These are phyloP conservation scores for Pachysandra terminalis DNA, from an alignment of 164 flowering plant species.

Conservation along the genomic window DNA sequence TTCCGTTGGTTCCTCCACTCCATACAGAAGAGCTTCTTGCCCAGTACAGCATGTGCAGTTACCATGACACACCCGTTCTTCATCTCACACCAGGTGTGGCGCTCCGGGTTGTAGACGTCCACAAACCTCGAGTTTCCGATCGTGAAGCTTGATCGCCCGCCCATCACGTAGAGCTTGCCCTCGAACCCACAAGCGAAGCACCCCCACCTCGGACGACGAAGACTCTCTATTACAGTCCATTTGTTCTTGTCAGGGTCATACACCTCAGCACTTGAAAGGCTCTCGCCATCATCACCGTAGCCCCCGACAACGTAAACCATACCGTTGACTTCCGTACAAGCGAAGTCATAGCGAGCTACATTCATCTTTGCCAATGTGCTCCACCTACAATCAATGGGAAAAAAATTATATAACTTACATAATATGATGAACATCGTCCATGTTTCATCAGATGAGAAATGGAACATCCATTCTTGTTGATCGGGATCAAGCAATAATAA, in stretches of 20 bases:
- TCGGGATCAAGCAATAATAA: too few species aligned
- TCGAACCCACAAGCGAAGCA: slow-evolving; percentile 80
- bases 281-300: slow-evolving; percentile 64
- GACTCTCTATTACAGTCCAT: slow-evolving; percentile 80
- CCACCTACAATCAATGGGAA: slow-evolving; percentile 61
- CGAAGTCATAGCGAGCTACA: slow-evolving; percentile 88
- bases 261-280: slow-evolving; percentile 79
- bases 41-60: slow-evolving; percentile 85
- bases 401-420: background rate
- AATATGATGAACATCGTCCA: background rate
- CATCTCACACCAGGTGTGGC: slow-evolving; percentile 73
- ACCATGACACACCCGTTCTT: slow-evolving; percentile 98
- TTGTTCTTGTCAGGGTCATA: slow-evolving; percentile 66
- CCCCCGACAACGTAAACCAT: slow-evolving; percentile 85
- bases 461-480: too few species aligned
- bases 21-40: slow-evolving; percentile 78
- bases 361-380: slow-evolving; percentile 69
- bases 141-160: slow-evolving; percentile 89
- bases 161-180: slow-evolving; percentile 90
- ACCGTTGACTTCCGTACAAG: slow-evolving; percentile 84
- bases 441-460: too few species aligned
- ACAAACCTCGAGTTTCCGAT: slow-evolving; percentile 87
- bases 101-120: slow-evolving; percentile 69
- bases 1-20: slow-evolving; percentile 94
- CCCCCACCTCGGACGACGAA: slow-evolving; percentile 86